phyloP scores from a whole-genome alignment of 2,329 filamentous ascomycete genomes.

The Bertia moriformis region DNA sequence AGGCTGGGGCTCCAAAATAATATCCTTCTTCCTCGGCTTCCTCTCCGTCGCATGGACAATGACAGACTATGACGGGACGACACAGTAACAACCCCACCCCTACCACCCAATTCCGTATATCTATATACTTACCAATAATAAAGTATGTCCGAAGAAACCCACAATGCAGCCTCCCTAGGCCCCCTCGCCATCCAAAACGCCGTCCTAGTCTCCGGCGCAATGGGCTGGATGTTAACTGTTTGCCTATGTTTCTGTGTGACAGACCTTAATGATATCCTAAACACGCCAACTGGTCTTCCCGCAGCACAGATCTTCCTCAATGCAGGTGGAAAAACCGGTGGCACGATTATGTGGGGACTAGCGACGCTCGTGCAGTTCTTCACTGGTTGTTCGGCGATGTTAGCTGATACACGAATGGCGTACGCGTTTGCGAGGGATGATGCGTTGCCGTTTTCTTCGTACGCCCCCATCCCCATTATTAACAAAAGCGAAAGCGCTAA shows the following conservation, averaged over 20 bases:
- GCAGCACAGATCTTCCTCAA: constrained; percentile 46
- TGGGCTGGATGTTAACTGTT: constrained; percentile 50
- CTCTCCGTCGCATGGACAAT: constrained; percentile 47
- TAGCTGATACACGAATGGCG: constrained; percentile 47
- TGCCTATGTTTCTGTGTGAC: constrained; percentile 47
- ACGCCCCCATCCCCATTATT: constrained; percentile 6
- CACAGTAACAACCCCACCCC: constrained; percentile 29
- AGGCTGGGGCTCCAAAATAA: constrained; percentile 43
- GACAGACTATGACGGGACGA: constrained; percentile 55
- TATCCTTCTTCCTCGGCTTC: constrained; percentile 45
- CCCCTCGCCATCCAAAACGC: constrained; percentile 43
- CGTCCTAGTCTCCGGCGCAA: constrained; percentile 40
- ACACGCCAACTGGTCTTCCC: constrained; percentile 42
- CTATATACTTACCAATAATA: background rate
- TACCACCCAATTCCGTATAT: background rate
- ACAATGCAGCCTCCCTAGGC: constrained; percentile 44
- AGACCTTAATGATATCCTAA: constrained; percentile 38
- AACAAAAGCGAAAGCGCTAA: constrained; percentile 1
- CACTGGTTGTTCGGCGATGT: constrained; percentile 48
- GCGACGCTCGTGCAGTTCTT: constrained; percentile 51
- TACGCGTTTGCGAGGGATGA: constrained; percentile 46
- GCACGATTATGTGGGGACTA: constrained; percentile 44
- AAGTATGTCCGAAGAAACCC: constrained; percentile 49
- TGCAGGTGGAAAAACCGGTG: constrained; percentile 38
- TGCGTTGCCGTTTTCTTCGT: constrained; percentile 44